These are phyloP conservation scores for Pseudodiploospora longispora DNA, from an alignment of 2,329 filamentous ascomycete species.

Conservation along the genomic window DNA sequence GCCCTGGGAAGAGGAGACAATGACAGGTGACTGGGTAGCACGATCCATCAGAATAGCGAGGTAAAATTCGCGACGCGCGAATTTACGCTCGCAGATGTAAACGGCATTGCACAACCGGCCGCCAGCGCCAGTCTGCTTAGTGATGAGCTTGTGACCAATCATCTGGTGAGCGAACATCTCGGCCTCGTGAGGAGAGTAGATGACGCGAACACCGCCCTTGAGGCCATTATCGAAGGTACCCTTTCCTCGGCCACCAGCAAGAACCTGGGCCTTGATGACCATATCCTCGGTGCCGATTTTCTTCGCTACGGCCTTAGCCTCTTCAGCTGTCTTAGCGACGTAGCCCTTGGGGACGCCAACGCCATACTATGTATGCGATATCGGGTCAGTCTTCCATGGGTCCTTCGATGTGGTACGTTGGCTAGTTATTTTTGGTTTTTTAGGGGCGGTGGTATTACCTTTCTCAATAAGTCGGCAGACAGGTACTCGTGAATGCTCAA, in stretches of 20 bases:
- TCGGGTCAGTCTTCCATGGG: not conserved
- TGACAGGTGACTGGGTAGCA: slow-evolving; percentile 80
- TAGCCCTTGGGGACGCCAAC: slow-evolving; percentile 85
- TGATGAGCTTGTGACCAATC: slow-evolving; percentile 99
- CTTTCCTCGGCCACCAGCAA: slow-evolving; percentile 96
- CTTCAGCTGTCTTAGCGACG: slow-evolving; percentile 73
- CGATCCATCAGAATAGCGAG: slow-evolving; percentile 98
- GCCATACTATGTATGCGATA: slow-evolving; percentile 60
- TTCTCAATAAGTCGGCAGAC: slow-evolving; percentile 80
- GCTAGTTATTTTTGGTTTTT: not conserved
- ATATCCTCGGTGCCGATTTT: slow-evolving; percentile 89
- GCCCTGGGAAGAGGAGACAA: slow-evolving; percentile 95
- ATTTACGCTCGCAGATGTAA: slow-evolving; percentile 99
- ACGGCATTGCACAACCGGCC: slow-evolving; percentile 95
- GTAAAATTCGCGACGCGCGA: slow-evolving; percentile 97
- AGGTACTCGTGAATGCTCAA: slow-evolving; percentile 98
- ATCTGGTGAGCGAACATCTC: slow-evolving; percentile 98
- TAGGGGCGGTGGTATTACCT: slow-evolving; percentile 37
- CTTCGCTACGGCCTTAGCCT: slow-evolving; percentile 89
- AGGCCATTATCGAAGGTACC: slow-evolving; percentile 96
- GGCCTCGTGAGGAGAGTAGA: slow-evolving; percentile 94
- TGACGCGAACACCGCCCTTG: slow-evolving; percentile 96
- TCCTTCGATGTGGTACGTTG: slow-evolving; percentile 10
- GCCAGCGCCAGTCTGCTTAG: slow-evolving; percentile 93
- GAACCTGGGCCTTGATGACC: slow-evolving; percentile 99